These are phyloP conservation scores for Pythium pyrilobum DNA, from an alignment of 352 stramenopile genomes.

Conservation along the genomic window DNA sequence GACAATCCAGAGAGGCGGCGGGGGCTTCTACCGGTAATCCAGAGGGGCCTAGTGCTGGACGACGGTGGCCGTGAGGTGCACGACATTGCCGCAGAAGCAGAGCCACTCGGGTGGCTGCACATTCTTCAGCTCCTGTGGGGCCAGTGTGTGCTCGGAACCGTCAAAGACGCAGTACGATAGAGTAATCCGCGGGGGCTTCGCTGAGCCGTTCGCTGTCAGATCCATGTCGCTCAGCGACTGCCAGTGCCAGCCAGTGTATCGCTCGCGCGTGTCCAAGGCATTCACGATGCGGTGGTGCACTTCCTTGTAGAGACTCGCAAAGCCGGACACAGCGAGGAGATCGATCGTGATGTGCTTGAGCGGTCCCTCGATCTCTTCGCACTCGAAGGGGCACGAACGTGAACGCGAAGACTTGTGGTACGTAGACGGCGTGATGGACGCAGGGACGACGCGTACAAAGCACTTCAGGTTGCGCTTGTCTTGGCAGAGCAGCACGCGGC, in stretches of 20 bases:
- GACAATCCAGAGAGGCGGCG: too few relatives aligned
- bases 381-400: not conserved
- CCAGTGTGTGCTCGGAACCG: constrained; percentile 19
- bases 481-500: constrained; percentile 45
- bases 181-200: constrained; percentile 29
- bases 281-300: constrained; percentile 30
- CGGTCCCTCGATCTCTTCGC: too few relatives aligned
- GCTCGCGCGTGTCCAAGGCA: constrained; percentile 23
- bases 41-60: not conserved
- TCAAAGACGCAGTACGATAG: constrained; percentile 44
- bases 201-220: constrained; percentile 18
- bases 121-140: not conserved
- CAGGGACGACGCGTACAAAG: constrained; percentile 25
- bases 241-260: constrained; percentile 13
- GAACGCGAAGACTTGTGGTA: not conserved
- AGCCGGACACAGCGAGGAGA: constrained; percentile 34
- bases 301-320: constrained; percentile 33
- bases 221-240: not conserved
- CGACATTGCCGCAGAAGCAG: constrained; percentile 62
- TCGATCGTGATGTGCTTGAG: constrained; percentile 34
- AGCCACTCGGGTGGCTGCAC: constrained; percentile 33
- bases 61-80: constrained; percentile 42
- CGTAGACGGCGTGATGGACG: not conserved
- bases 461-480: constrained; percentile 66
- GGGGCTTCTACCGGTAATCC: too few relatives aligned